Conservation (phyloP, 2,329 filamentous ascomycete genomes). For the Neophaeococcomyces mojaviensis region DNA sequence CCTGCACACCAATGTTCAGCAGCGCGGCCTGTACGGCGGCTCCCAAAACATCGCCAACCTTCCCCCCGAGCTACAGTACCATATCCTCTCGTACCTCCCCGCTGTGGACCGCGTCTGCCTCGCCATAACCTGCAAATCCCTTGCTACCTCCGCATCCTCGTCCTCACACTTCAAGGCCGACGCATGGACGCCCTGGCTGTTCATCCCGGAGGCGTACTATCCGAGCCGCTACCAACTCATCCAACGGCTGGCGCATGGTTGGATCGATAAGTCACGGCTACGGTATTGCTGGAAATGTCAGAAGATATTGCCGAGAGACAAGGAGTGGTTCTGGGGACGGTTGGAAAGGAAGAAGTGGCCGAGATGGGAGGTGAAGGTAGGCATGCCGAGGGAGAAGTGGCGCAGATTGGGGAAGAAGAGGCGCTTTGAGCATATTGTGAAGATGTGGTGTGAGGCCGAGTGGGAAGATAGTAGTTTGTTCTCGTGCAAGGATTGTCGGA, state of each 20-base stretch:
- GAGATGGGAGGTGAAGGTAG: slow-evolving; percentile 11
- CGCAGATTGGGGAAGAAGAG: slow-evolving; percentile 12
- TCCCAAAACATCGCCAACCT: slow-evolving; percentile 8
- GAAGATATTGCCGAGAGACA: slow-evolving; percentile 17
- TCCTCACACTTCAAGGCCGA: slow-evolving; percentile 14
- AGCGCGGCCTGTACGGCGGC: slow-evolving; percentile 1
- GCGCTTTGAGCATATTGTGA: slow-evolving; percentile 15
- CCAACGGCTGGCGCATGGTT: slow-evolving; percentile 20
- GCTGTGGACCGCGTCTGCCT: slow-evolving; percentile 22
- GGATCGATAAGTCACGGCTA: slow-evolving; percentile 17
- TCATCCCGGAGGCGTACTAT: slow-evolving; percentile 5
- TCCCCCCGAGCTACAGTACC: slow-evolving; percentile 17
- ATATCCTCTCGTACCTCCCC: slow-evolving; percentile 18
- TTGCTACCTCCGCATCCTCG: slow-evolving; percentile 12
- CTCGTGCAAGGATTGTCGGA: slow-evolving; percentile 11
- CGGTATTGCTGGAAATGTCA: slow-evolving; percentile 20
- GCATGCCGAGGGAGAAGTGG: slow-evolving; percentile 13
- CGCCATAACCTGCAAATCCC: slow-evolving; percentile 19
- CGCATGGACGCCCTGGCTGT: slow-evolving; percentile 11
- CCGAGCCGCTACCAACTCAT: slow-evolving; percentile 14
- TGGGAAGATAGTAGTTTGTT: slow-evolving; percentile 15
- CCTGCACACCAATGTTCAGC: not conserved
- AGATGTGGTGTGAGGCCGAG: slow-evolving; percentile 14
- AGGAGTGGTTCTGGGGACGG: slow-evolving; percentile 13
- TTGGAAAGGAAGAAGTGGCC: slow-evolving; percentile 14